Conservation (phyloP, 345 rosid genomes). For the Populus davidiana region DNA sequence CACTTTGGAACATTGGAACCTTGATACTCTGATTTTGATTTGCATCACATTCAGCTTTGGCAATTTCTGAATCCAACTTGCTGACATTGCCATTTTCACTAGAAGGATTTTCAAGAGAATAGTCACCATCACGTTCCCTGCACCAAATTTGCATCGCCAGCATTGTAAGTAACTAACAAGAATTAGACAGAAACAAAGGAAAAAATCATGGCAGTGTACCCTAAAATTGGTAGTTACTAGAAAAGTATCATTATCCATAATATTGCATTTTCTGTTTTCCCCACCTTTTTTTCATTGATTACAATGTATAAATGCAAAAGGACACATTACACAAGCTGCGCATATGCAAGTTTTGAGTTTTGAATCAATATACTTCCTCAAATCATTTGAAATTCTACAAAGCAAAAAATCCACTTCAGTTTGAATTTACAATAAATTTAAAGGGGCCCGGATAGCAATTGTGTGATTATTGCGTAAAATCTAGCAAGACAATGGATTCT, state of each 20-base stretch:
- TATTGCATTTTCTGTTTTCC: background rate
- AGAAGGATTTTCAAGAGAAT: slow-evolving; percentile 20
- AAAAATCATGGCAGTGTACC: background rate
- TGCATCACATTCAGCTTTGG: slow-evolving; percentile 19
- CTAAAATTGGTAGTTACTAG: background rate
- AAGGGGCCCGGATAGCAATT: background rate
- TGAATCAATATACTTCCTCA: background rate
- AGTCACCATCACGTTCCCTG: slow-evolving; percentile 42
- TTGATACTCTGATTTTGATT: slow-evolving; percentile 29
- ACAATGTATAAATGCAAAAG: background rate
- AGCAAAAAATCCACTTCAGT: background rate
- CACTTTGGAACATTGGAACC: slow-evolving; percentile 61
- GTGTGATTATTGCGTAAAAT: background rate
- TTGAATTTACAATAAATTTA: background rate
- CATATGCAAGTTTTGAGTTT: background rate
- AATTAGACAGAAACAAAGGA: background rate
- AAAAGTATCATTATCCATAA: background rate
- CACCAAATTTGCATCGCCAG: slow-evolving; percentile 30
- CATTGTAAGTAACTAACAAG: background rate
- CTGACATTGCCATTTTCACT: slow-evolving; percentile 30
- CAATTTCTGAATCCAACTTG: slow-evolving; percentile 28
- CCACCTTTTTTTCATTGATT: background rate
- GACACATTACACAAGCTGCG: background rate
- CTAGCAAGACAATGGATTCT: background rate
- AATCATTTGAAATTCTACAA: slow-evolving; percentile 2